Base-by-base conservation (phyloP, 768 basidiomycete species). In the Melanogaster broomeanus region DNA sequence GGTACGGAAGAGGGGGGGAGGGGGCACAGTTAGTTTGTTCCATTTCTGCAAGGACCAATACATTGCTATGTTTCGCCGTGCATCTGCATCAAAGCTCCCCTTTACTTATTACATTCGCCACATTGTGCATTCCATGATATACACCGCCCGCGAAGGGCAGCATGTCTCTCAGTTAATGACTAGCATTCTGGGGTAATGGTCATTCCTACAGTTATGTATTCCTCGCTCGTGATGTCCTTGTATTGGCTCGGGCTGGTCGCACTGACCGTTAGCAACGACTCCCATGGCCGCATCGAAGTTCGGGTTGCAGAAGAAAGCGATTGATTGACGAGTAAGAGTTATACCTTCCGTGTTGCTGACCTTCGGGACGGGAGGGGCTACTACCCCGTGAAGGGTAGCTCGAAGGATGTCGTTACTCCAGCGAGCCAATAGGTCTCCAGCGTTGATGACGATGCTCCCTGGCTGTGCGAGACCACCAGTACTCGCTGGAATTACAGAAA, bases 251-350 rank as follows among this genome's bases (percentile, higher is more conserved):
- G 83, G 27, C 67, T 69, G 31, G 58, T 55, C 34, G 56, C 18
- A 31, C 49, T 49, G 21, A 69, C 54, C 49, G 80, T 87, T 18
- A 90, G 88, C 24, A 93, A 68, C 57, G 90, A 89, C 15, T 82
- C 73, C n/a, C 48, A 93, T 84, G 51, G 77, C 73, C 13, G 87
- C 74, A 37, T 77, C 77, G 59, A 80, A 82, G 57, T 92, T 90
- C 4, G 90, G 90, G 60, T 88, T 92, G 74, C 87, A 90, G 71
- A 93, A 93, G 75, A 89, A 93, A 8, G 88, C 91, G 45, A 93
- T 86, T 8, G 88, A 90, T 62, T 90, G 88, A 24, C 91, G 79
- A 9, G 72, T 67, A 1, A 88, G 84, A 1, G 82, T 85, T 51
- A 84, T 68, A n/a, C 66, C 71, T 55, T 84, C 81, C 6, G 70